phyloP scores from a whole-genome alignment of 371 early-diverging fungal genomes.

The Phascolomyces articulosus region DNA sequence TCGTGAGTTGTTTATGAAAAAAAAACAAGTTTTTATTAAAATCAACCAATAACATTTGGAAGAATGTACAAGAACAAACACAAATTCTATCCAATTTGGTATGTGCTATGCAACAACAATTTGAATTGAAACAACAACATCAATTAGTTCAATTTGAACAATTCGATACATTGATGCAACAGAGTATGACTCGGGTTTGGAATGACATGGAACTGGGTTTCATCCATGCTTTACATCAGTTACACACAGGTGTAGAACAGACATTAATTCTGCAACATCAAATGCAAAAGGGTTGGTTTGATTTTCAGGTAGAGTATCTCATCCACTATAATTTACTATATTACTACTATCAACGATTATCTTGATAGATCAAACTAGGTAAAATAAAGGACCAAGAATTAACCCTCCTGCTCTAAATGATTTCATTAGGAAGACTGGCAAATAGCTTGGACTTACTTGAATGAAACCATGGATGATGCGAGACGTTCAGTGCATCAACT shows the following conservation, averaged over 20 bases:
- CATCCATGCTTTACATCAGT: neutral
- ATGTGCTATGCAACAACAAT: neutral
- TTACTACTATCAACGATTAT: too few relatives aligned
- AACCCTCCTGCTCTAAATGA: too few relatives aligned
- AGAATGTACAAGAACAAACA: constrained; percentile 9
- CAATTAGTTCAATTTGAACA: neutral
- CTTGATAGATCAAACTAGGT: too few relatives aligned
- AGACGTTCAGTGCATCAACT: neutral
- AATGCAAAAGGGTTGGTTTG: neutral
- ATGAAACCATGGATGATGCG: neutral
- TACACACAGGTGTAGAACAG: constrained; percentile 5
- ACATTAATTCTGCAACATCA: constrained; percentile 3
- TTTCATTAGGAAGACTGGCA: neutral
- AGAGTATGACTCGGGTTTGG: neutral
- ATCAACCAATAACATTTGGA: neutral
- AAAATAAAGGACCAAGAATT: too few relatives aligned
- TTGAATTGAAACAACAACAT: neutral
- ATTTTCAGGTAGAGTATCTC: neutral
- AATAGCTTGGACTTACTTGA: neutral
- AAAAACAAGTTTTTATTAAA: neutral
- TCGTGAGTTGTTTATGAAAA: neutral
- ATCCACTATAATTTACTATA: too few relatives aligned
- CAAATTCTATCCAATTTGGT: neutral
- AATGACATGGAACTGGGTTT: neutral
- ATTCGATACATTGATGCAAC: constrained; percentile 4